Conservation (phyloP, 1,139 yeast genomes). For the Blastobotrys serpentis region DNA sequence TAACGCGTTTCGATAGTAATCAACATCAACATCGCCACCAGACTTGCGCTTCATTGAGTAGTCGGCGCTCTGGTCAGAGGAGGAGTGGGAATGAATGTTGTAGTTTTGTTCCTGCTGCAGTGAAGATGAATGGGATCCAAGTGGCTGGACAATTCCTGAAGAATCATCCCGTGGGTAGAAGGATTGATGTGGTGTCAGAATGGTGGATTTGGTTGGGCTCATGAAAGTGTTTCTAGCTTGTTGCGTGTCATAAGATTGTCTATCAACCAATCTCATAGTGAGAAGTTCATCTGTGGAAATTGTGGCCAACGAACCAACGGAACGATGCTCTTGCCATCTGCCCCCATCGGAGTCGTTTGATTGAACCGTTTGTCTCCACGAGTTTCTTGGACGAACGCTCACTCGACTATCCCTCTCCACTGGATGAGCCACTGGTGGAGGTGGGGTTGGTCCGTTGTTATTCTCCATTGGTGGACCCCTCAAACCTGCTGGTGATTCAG, state of each 20-base stretch:
- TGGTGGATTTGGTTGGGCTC: constrained; percentile 31
- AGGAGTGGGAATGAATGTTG: constrained; percentile 8
- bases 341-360: constrained; percentile 33
- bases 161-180: constrained; percentile 24
- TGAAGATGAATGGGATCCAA: constrained; percentile 30
- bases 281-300: constrained; percentile 83
- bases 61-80: constrained; percentile 1
- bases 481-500: not conserved
- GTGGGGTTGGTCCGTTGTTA: constrained; percentile 19
- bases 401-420: constrained; percentile 4
- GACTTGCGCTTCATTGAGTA: constrained; percentile 4
- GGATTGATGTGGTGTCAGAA: constrained; percentile 31
- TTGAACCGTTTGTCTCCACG: constrained; percentile 67
- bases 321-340: constrained; percentile 53
- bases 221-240: constrained; percentile 26
- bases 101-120: constrained; percentile 14
- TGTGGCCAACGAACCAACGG: constrained; percentile 73
- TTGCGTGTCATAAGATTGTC: constrained; percentile 23
- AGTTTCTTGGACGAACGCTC: constrained; percentile 44
- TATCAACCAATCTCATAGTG: constrained; percentile 66
- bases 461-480: constrained; percentile 4
- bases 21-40: constrained; percentile 12
- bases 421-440: not conserved
- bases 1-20: constrained; percentile 14
- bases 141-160: constrained; percentile 24